Evolutionary conservation across 768 basidiomycete species (phyloP).

Genomic region (Collybiopsis confluens): DNA sequence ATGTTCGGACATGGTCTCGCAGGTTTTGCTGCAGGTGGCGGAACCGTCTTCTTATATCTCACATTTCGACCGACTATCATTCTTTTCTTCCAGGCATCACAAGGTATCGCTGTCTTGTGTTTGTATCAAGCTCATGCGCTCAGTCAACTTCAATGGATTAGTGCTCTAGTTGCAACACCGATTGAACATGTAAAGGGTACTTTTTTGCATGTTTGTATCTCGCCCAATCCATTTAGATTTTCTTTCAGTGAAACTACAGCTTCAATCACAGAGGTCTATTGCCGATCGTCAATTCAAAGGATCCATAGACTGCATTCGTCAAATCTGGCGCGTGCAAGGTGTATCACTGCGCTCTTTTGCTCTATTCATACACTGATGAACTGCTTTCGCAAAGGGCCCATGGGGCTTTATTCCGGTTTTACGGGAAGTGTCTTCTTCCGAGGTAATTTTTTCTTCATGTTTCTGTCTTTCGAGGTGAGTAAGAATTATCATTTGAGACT

Average conservation of each 20-base stretch:
- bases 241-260: conserved; percentile 58
- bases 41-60: too few species aligned
- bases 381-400: conserved; percentile 32
- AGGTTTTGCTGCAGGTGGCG: conserved; percentile 64
- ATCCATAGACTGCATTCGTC: conserved; percentile 61
- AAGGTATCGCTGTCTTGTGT: conserved; percentile 35
- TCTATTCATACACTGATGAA: too few species aligned
- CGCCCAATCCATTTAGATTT: conserved; percentile 2
- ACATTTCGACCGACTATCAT: too few species aligned
- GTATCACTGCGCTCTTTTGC: too few species aligned
- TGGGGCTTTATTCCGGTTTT: conserved; percentile 74
- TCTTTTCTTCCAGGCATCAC: too few species aligned
- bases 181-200: conserved; percentile 74
- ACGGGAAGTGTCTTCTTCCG: conserved; percentile 70
- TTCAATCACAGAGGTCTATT: conserved; percentile 52
- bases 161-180: conserved; percentile 69
- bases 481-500: too few species aligned
- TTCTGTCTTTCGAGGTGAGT: conserved; percentile 60
- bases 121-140: too few species aligned
- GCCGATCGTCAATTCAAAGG: conserved; percentile 57
- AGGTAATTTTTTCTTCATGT: conserved; percentile 78
- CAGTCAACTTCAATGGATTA: conserved; percentile 20
- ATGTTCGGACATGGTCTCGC: conserved; percentile 62
- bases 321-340: conserved; percentile 52
- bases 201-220: conserved; percentile 8